Evolutionary conservation across 345 rosid species (phyloP).

Genomic region (Hibiscus syriacus): DNA sequence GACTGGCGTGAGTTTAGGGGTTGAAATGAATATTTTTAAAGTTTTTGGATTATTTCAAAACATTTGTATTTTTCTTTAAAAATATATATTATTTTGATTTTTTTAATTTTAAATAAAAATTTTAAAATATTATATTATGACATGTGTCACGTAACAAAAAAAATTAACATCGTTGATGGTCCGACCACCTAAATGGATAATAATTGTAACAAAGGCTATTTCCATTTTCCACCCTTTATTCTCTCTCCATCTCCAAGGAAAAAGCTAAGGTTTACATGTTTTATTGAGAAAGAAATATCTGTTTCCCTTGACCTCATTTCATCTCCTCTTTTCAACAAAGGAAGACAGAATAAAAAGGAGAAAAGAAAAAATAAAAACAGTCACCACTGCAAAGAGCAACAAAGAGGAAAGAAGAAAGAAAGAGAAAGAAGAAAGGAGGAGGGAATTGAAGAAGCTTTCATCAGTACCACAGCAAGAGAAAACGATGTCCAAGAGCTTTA

Average conservation of each 20-base stretch:
- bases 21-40: too few relatives aligned
- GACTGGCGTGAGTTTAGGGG: too few relatives aligned
- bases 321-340: background rate
- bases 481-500: constrained; percentile 57
- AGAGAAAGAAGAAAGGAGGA: constrained; percentile 18
- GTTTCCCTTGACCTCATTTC: constrained; percentile 1
- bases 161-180: too few relatives aligned
- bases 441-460: constrained; percentile 38
- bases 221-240: background rate
- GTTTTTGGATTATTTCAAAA: too few relatives aligned
- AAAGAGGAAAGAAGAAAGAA: too few relatives aligned
- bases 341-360: constrained; percentile 12
- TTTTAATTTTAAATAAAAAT: too few relatives aligned
- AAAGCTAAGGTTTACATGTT: constrained; percentile 1
- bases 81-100: too few relatives aligned
- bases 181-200: too few relatives aligned
- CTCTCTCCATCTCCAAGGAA: constrained; percentile 12
- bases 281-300: constrained; percentile 19
- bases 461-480: constrained; percentile 34
- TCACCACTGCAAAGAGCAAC: constrained; percentile 17
- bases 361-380: constrained; percentile 9
- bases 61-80: too few relatives aligned
- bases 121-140: too few relatives aligned
- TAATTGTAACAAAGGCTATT: too few relatives aligned
- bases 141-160: too few relatives aligned